Conservation (phyloP, 78 protist genomes). For the Dictyostelium brefeldianum region DNA sequence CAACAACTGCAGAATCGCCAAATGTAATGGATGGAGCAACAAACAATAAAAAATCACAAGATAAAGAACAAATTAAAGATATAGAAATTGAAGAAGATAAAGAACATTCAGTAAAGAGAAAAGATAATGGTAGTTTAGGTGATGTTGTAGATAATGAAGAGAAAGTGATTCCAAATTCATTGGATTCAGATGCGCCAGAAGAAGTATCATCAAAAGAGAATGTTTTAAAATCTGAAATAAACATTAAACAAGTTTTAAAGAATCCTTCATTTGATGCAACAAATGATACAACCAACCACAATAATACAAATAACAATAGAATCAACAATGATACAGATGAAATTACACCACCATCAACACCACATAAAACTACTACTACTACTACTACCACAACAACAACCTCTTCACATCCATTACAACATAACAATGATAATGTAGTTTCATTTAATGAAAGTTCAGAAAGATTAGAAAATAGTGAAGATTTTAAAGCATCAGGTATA, state of each 20-base stretch:
- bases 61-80: slow-evolving; percentile 1
- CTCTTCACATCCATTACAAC: background rate
- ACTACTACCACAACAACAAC: background rate
- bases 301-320: background rate
- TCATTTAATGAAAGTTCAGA: slow-evolving; percentile 5
- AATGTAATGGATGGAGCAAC: slow-evolving; percentile 26
- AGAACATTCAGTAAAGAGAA: slow-evolving; percentile 9
- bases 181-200: slow-evolving; percentile 44
- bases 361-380: background rate
- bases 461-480: background rate
- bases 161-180: slow-evolving; percentile 9
- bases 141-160: slow-evolving; percentile 64
- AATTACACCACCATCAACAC: background rate
- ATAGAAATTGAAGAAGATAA: slow-evolving; percentile 13
- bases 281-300: background rate
- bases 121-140: slow-evolving; percentile 47
- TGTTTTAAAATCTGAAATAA: slow-evolving; percentile 11
- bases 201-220: background rate
- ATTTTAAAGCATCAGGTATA: background rate
- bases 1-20: background rate
- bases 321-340: background rate
- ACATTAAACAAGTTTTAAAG: slow-evolving; percentile 31
- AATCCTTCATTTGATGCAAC: slow-evolving; percentile 13
- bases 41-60: background rate
- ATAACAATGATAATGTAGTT: background rate